Evolutionary conservation across 352 stramenopile species (phyloP), one percentile per base, ranked within the genome.

Genomic region (Phytophthora megakarya): DNA sequence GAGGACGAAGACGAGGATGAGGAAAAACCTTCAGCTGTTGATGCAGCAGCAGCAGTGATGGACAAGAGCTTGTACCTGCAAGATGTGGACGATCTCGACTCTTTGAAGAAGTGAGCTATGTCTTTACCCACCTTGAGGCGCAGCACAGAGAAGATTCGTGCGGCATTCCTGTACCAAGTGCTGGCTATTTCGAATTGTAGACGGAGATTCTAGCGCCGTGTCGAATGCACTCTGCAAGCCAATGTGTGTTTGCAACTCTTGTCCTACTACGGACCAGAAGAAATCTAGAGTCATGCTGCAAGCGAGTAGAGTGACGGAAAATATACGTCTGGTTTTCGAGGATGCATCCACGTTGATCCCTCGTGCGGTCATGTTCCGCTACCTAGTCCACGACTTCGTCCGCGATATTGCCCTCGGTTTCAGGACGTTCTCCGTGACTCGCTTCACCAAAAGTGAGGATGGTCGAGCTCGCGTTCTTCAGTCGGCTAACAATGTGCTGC

Each of bases 21-120:
- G 38, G 66, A 88, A 39, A 82, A 88, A 21, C 43, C 65, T 28
- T 39, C 71, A 10, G 61, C 44, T 15, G 70, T 89, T 56, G 84
- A 90, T 47, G 75, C 65, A 18, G 71, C 76, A 49, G 75, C 77
- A 48, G 81, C 78, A 38, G 80, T 90, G 52, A 87, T 93, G 75
- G 84, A 93, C 75, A 93, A 93, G 66, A 93, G 84, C 28, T 63
- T 93, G 53, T 93, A 93, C 75, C 72, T 93, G 63, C 81, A 93
- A 74, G 84, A 90, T 48, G 77, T 75, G 42, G 81, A 89, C 18
- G 84, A 91, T 61, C 70, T 93, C 19, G 84, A 93, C 66, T 80
- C 80, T 22, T 72, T 91, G 35, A 93, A 93, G 65, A 81, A 90
- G 65, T 93, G 70, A 89, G 56, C 19, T 50, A 28, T 33, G 30